These are phyloP conservation scores for Clonostachys solani DNA, from an alignment of 2,329 filamentous ascomycete genomes.

Conservation along the genomic window DNA sequence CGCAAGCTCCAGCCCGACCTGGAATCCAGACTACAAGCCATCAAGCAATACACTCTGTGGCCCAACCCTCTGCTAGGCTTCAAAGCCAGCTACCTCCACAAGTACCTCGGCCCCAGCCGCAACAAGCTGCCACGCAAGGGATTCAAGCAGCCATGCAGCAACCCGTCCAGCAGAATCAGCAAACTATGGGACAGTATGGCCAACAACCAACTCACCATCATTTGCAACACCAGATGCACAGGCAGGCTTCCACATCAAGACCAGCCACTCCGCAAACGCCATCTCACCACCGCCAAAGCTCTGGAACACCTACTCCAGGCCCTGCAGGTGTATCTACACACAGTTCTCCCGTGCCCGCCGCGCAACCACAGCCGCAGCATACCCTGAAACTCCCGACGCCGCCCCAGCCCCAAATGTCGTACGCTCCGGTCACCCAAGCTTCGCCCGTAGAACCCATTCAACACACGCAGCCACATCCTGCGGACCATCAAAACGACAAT, in stretches of 20 bases:
- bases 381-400: background rate
- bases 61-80: conserved; percentile 16
- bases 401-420: background rate
- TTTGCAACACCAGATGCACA: conserved; percentile 3
- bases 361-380: conserved; percentile 1
- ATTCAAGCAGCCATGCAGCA: background rate
- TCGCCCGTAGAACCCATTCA: background rate
- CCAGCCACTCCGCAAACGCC: conserved; percentile 2
- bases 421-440: background rate
- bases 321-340: no score
- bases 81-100: conserved; percentile 21
- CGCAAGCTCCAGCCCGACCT: background rate
- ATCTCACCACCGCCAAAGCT: conserved; percentile 3
- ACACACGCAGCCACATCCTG: background rate
- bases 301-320: conserved; percentile 1
- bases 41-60: conserved; percentile 12
- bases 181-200: background rate
- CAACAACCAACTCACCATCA: background rate
- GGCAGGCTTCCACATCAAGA: background rate
- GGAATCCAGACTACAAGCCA: conserved; percentile 3
- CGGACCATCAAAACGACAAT: background rate
- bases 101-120: conserved; percentile 9
- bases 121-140: conserved; percentile 1
- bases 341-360: conserved; percentile 38
- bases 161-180: background rate